A percentile compares a stretch with the other conserved stretches of the same genome.
phyloP scores from a whole-genome alignment of 371 early-diverging fungal genomes.

The Choanephora cucurbitarum region DNA sequence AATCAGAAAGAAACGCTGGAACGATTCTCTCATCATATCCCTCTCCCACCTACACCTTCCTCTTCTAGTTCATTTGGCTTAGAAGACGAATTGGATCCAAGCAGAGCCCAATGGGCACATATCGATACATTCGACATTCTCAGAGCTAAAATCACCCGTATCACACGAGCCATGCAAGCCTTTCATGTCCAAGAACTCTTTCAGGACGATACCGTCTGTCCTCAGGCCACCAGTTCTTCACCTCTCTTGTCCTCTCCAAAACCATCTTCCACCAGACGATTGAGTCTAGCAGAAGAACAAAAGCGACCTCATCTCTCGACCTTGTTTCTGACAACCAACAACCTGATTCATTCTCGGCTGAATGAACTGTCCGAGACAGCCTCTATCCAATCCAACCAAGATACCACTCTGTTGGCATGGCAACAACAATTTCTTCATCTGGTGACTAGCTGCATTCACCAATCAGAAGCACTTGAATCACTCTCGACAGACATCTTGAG shows the following conservation, averaged over 20 bases:
- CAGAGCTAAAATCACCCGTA: conserved; percentile 46
- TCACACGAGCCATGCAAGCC: conserved; percentile 51
- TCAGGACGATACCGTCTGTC: conserved; percentile 32
- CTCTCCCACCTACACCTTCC: no score
- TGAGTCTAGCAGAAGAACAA: conserved; percentile 8
- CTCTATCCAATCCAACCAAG: conserved; percentile 12
- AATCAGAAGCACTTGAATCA: conserved; percentile 34
- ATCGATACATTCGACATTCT: conserved; percentile 51
- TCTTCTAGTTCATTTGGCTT: no score
- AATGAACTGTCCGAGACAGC: conserved; percentile 39
- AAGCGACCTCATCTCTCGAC: conserved; percentile 14
- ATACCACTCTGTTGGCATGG: conserved; percentile 21
- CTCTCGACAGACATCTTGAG: conserved; percentile 29
- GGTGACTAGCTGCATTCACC: conserved; percentile 30
- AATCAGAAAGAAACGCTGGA: neutral
- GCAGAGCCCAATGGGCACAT: conserved; percentile 38
- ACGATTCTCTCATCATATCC: neutral
- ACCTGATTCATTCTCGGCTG: conserved; percentile 37
- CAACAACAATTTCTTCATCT: conserved; percentile 27
- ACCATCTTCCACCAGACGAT: neutral
- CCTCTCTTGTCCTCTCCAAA: conserved; percentile 3
- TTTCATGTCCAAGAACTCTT: conserved; percentile 48
- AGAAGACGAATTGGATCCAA: conserved; percentile 17
- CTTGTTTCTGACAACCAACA: conserved; percentile 40
- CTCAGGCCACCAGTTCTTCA: conserved; percentile 3